Percentiles rank a stretch among this genome's conserved stretches.
Evolutionary conservation across 2,329 filamentous ascomycete genomes (phyloP).

Genomic region (Cercospora beticola): DNA sequence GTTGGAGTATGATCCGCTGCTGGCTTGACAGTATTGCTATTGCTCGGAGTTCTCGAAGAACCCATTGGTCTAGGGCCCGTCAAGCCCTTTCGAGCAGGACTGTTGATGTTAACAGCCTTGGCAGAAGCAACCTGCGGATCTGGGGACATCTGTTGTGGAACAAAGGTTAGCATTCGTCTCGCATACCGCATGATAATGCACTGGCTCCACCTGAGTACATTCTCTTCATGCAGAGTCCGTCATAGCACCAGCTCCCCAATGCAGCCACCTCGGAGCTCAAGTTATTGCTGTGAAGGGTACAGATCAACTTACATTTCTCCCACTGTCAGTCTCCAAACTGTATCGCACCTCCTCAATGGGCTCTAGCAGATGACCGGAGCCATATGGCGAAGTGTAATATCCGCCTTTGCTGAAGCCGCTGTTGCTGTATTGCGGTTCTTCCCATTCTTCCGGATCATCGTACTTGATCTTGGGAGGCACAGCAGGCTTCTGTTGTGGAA

Average conservation of each 20-base stretch:
- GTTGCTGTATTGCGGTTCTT: conserved; percentile 37
- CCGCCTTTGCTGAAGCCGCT: conserved; percentile 37
- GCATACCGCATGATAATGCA: not conserved
- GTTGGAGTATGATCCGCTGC: conserved; percentile 11
- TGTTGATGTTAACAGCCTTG: conserved; percentile 34
- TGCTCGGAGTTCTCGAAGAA: conserved; percentile 7
- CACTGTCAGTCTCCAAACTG: conserved; percentile 49
- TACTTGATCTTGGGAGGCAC: conserved; percentile 28
- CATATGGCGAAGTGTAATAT: conserved; percentile 40
- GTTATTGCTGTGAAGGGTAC: not conserved
- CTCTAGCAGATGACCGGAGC: conserved; percentile 44
- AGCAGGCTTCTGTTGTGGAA: conserved; percentile 44
- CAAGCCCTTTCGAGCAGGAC: conserved; percentile 42
- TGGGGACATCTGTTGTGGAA: conserved; percentile 29
- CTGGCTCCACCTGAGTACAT: not conserved
- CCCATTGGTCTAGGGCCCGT: conserved; percentile 52
- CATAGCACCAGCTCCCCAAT: not conserved
- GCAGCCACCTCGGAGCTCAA: not conserved
- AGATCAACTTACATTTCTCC: conserved; percentile 28
- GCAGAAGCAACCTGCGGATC: conserved; percentile 30
- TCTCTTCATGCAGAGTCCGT: not conserved
- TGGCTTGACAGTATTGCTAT: conserved; percentile 28
- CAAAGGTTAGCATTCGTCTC: conserved; percentile 1
- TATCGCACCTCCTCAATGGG: conserved; percentile 55
- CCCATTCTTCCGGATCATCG: conserved; percentile 33